Conservation (phyloP, 805 yeast species). For the Peterozyma xylosa region DNA sequence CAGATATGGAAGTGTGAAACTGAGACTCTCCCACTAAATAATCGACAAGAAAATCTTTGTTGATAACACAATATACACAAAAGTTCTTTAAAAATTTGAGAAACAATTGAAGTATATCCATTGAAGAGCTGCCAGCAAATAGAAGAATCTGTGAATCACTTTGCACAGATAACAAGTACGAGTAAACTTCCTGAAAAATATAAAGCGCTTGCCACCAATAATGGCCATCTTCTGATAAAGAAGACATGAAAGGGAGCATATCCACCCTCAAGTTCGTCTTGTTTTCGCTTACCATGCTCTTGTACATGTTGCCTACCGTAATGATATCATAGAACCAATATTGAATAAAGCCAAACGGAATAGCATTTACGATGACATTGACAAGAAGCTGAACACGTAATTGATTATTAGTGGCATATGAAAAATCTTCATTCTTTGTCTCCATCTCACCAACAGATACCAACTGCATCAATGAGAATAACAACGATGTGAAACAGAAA, state of each 20-base stretch:
- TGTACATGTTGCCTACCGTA: constrained; percentile 7
- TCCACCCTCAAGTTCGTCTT: constrained; percentile 8
- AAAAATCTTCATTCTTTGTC: not conserved
- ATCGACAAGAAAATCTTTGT: constrained; percentile 3
- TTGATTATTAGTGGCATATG: constrained; percentile 8
- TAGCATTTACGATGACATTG: constrained; percentile 16
- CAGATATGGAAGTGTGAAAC: no score
- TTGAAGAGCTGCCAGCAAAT: constrained; percentile 28
- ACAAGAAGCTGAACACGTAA: constrained; percentile 15
- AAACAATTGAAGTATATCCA: constrained; percentile 30
- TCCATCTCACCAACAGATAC: not conserved
- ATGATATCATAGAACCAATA: constrained; percentile 13
- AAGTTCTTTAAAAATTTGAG: constrained; percentile 37
- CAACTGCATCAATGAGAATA: constrained; percentile 1
- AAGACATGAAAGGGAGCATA: not conserved
- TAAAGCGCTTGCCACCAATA: constrained; percentile 31
- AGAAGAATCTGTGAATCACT: constrained; percentile 55
- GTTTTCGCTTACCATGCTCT: constrained; percentile 12
- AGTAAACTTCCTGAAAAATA: constrained; percentile 52
- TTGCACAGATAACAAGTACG: constrained; percentile 60
- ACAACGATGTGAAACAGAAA: constrained; percentile 1
- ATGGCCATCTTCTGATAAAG: constrained; percentile 4
- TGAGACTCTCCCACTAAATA: not conserved
- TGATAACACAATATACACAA: constrained; percentile 31
- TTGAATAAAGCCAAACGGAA: constrained; percentile 13